phyloP scores from a whole-genome alignment of 192 early-diverging fungal species.

The Geranomyces michiganensis region DNA sequence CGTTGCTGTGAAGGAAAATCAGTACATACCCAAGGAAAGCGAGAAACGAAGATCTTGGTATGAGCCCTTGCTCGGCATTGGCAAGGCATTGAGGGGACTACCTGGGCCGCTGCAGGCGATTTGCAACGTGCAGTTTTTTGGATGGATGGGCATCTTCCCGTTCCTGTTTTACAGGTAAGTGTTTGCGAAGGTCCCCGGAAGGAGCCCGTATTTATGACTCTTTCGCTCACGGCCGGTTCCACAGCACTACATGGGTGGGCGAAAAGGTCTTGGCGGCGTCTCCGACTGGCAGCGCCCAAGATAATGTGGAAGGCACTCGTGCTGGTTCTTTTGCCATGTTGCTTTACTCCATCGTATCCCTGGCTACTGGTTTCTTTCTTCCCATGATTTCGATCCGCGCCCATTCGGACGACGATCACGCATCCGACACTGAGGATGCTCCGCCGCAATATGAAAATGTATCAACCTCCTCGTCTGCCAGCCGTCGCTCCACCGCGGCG shows the following conservation, averaged over 20 bases:
- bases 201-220: neutral
- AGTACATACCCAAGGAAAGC: slow-evolving; percentile 21
- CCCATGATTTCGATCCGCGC: slow-evolving; percentile 52
- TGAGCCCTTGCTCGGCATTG: slow-evolving; percentile 46
- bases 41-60: slow-evolving; percentile 27
- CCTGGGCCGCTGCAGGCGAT: slow-evolving; percentile 74
- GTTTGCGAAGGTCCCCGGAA: neutral
- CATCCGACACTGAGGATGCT: neutral
- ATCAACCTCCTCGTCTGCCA: neutral
- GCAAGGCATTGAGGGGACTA: slow-evolving; percentile 56
- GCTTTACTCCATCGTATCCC: slow-evolving; percentile 72
- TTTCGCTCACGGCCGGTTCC: neutral
- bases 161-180: slow-evolving; percentile 88
- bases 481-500: neutral
- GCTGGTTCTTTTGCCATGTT: slow-evolving; percentile 87
- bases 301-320: slow-evolving; percentile 58
- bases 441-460: neutral
- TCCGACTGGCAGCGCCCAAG: slow-evolving; percentile 17
- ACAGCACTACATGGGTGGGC: slow-evolving; percentile 68
- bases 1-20: slow-evolving; percentile 43
- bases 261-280: slow-evolving; percentile 40
- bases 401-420: slow-evolving; percentile 25
- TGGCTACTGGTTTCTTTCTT: slow-evolving; percentile 62
- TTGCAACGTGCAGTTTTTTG: slow-evolving; percentile 90
- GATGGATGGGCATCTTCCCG: slow-evolving; percentile 97